Evolutionary conservation across 2,329 filamentous ascomycete genomes (phyloP).

Genomic region (Cadophora malorum): DNA sequence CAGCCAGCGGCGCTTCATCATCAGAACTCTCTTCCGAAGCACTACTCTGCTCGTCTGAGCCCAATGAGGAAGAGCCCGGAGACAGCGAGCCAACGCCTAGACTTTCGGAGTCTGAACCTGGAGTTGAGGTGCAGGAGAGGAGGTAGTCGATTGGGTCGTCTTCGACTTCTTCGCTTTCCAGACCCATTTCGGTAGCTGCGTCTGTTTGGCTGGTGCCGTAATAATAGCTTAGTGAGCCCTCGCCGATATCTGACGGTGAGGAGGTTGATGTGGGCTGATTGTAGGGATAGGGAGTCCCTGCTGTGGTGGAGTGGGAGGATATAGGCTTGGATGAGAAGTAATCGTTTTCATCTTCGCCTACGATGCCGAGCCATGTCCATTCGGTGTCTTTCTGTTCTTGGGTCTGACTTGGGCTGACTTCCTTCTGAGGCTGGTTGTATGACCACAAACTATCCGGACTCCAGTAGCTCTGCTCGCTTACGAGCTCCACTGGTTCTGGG

Average conservation of each 20-base stretch:
- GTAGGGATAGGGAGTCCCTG: background rate
- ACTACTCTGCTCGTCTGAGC: background rate
- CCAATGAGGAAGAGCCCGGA: constrained; percentile 4
- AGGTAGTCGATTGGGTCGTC: constrained; percentile 22
- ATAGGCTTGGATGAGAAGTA: constrained; percentile 6
- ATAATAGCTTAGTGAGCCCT: constrained; percentile 9
- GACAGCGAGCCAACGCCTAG: background rate
- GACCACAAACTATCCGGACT: constrained; percentile 22
- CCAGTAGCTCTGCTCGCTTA: constrained; percentile 15
- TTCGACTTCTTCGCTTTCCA: constrained; percentile 5
- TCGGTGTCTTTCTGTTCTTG: constrained; percentile 9
- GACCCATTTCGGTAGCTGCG: background rate
- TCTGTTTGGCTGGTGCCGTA: constrained; percentile 1
- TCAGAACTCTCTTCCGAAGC: background rate
- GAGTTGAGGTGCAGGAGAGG: background rate
- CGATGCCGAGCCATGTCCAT: constrained; percentile 11
- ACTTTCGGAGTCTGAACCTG: background rate
- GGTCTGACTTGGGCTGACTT: background rate
- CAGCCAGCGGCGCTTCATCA: background rate
- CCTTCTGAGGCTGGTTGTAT: background rate
- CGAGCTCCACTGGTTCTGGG: background rate
- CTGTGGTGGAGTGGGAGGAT: background rate
- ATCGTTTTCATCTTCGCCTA: constrained; percentile 8
- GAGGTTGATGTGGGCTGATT: background rate
- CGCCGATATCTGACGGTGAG: background rate